These are phyloP conservation scores for Tricholoma matsutake DNA, from an alignment of 768 basidiomycete genomes.

Conservation along the genomic window DNA sequence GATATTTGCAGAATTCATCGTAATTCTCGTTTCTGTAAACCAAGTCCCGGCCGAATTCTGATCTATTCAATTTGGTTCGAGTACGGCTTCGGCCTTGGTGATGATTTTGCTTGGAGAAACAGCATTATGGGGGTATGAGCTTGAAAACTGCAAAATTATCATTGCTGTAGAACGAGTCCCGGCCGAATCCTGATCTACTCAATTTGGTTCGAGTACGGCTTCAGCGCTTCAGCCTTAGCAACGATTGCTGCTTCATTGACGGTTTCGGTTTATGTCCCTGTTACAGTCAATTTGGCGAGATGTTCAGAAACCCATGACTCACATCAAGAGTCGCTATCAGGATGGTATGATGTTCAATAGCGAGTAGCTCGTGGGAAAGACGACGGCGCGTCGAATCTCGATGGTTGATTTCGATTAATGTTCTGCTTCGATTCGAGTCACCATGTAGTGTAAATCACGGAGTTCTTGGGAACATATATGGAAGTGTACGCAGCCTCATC, in stretches of 20 bases:
- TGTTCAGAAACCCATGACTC: no score
- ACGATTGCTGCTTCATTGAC: no score
- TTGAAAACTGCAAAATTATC: no score
- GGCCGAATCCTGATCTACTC: not conserved
- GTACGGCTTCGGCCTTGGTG: not conserved
- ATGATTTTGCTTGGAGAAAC: no score
- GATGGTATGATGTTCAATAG: no score
- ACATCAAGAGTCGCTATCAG: no score
- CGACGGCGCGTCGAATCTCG: no score
- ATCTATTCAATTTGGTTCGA: not conserved
- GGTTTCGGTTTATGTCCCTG: no score
- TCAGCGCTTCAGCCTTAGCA: not conserved
- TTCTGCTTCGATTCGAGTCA: not conserved
- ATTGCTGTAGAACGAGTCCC: not conserved
- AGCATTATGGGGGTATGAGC: no score
- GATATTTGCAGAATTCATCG: not conserved
- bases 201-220: not conserved
- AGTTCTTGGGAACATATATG: not conserved
- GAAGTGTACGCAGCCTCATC: not conserved
- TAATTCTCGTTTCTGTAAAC: not conserved
- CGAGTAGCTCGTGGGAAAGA: no score
- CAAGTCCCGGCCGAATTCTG: not conserved
- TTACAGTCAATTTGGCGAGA: no score
- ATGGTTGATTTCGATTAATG: no score
- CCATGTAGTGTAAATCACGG: not conserved